A percentile compares a stretch with the other conserved stretches of the same genome.
Evolutionary conservation across 2,329 filamentous ascomycete genomes (phyloP).

Genomic region (Paecilomyces niveus): DNA sequence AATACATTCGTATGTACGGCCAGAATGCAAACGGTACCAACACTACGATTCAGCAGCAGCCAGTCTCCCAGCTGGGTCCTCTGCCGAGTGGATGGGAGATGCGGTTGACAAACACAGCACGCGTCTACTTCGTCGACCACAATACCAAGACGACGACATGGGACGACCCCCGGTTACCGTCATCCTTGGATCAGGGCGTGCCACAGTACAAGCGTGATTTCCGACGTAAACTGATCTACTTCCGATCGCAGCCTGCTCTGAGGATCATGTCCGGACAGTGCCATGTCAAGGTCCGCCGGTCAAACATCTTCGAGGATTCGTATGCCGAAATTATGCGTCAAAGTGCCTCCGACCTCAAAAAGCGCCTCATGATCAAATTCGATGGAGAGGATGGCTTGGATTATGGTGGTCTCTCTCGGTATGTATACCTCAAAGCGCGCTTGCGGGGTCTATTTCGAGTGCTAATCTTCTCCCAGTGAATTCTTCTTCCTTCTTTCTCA

Average conservation of each 20-base stretch:
- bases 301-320: conserved; percentile 97
- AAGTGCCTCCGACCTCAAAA: conserved; percentile 92
- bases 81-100: conserved; percentile 98
- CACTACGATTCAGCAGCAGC: conserved; percentile 90
- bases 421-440: conserved; percentile 17
- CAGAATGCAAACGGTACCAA: conserved; percentile 68
- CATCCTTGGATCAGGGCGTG: conserved; percentile 94
- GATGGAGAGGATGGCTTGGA: conserved; percentile 97
- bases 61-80: conserved; percentile 91
- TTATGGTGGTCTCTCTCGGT: conserved; percentile 89
- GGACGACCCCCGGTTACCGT: conserved; percentile 93
- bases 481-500: conserved; percentile 99
- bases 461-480: conserved; percentile 53
- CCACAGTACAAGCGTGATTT: conserved; percentile 99
- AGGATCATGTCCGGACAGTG: conserved; percentile 94
- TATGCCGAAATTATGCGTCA: conserved; percentile 98
- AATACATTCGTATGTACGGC: conserved; percentile 98
- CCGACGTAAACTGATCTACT: conserved; percentile 95
- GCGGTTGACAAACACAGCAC: conserved; percentile 94
- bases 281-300: conserved; percentile 93
- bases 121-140: conserved; percentile 98
- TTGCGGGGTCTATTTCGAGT: not conserved
- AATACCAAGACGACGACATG: conserved; percentile 99
- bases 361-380: conserved; percentile 98
- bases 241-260: conserved; percentile 93